Evolutionary conservation across 257 asterid species (phyloP).

Genomic region (Solanum arcanum): DNA sequence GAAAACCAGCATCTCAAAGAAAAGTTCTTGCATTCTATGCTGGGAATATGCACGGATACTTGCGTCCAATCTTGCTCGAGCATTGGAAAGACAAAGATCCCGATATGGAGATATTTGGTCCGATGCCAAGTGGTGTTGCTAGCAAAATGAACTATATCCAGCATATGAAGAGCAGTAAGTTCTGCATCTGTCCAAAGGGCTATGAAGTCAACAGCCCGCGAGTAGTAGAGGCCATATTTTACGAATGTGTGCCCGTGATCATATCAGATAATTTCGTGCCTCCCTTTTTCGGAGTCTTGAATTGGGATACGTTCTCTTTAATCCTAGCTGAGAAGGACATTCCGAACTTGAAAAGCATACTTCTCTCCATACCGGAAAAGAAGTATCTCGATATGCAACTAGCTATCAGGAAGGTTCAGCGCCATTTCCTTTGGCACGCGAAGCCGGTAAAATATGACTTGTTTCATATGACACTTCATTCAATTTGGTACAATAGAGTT

Average conservation of each 20-base stretch:
- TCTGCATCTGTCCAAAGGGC: constrained; percentile 86
- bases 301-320: constrained; percentile 65
- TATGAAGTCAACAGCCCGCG: constrained; percentile 92
- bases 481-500: constrained; percentile 84
- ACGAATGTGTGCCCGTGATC: constrained; percentile 82
- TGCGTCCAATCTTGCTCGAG: constrained; percentile 63
- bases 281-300: constrained; percentile 72
- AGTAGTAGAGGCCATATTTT: constrained; percentile 76
- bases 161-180: constrained; percentile 81
- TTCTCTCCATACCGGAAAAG: constrained; percentile 42
- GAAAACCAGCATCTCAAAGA: constrained; percentile 63
- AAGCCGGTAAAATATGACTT: constrained; percentile 70
- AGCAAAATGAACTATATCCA: constrained; percentile 82
- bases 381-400: constrained; percentile 61
- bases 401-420: constrained; percentile 54
- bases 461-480: constrained; percentile 92
- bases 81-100: constrained; percentile 65
- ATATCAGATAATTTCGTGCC: constrained; percentile 89
- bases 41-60: constrained; percentile 73
- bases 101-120: constrained; percentile 61
- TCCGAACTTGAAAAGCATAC: constrained; percentile 44
- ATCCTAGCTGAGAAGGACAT: constrained; percentile 66
- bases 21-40: constrained; percentile 70
- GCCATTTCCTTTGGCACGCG: constrained; percentile 80
- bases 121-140: constrained; percentile 72